Evolutionary conservation across 192 early-diverging fungal species (phyloP).

Genomic region (Entomortierella chlamydospora): DNA sequence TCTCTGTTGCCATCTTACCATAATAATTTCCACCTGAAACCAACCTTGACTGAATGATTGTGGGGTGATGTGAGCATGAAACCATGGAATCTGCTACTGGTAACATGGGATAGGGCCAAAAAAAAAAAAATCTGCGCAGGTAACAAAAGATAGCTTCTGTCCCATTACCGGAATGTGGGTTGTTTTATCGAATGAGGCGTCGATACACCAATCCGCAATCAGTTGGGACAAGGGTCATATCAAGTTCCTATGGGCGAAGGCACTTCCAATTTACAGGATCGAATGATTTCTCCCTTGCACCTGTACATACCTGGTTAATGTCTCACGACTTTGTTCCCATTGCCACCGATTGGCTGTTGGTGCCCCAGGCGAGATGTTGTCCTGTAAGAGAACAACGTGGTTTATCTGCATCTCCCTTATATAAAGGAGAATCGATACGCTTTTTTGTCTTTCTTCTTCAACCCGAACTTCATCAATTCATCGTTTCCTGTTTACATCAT

Average conservation of each 20-base stretch:
- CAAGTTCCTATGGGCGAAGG: not conserved
- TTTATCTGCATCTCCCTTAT: not conserved
- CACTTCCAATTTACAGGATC: constrained; percentile 45
- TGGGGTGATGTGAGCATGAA: too few species aligned
- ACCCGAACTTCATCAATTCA: too few species aligned
- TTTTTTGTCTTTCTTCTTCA: not conserved
- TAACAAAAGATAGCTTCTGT: too few species aligned
- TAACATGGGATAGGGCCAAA: not conserved
- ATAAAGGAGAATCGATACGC: not conserved
- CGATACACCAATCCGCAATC: too few species aligned
- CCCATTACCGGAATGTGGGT: too few species aligned
- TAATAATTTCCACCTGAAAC: too few species aligned
- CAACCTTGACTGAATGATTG: too few species aligned
- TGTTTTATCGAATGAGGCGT: too few species aligned
- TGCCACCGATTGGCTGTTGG: not conserved
- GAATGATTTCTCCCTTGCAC: constrained; percentile 42
- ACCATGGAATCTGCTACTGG: not conserved
- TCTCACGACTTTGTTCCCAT: not conserved
- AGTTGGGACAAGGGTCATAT: too few species aligned
- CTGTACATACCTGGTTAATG: not conserved
- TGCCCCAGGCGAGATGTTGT: constrained; percentile 29
- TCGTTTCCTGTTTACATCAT: constrained; percentile 55
- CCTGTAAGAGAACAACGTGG: too few species aligned
- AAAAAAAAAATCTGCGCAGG: too few species aligned
- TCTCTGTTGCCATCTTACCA: too few species aligned